Conservation (phyloP, 345 rosid species). For the Lepidium africanum region DNA sequence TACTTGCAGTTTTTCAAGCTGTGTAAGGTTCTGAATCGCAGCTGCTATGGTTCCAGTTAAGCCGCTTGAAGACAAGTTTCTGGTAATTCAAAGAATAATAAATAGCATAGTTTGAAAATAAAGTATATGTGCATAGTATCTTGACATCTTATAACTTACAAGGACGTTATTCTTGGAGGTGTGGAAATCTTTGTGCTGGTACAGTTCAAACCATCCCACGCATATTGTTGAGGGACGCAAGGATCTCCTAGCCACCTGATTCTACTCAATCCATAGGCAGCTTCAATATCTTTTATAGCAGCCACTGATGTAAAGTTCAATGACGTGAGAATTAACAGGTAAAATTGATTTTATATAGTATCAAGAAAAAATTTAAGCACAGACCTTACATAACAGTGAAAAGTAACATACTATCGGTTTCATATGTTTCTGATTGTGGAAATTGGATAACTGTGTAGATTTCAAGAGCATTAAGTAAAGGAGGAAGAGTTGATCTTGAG, state of each 20-base stretch:
- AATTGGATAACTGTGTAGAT: not conserved
- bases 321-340: too few species aligned
- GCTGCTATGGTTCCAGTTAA: constrained; percentile 21
- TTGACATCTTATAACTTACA: not conserved
- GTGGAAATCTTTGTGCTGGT: not conserved
- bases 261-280: not conserved
- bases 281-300: not conserved
- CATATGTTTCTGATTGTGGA: constrained; percentile 7
- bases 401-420: not conserved
- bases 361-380: not conserved
- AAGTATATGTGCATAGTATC: not conserved
- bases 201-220: constrained; percentile 9
- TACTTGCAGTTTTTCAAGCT: constrained; percentile 32
- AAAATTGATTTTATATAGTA: too few species aligned
- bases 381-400: not conserved
- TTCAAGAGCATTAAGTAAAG: constrained; percentile 25
- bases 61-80: constrained; percentile 34
- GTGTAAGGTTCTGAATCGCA: constrained; percentile 14
- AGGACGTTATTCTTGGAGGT: constrained; percentile 6
- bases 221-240: constrained; percentile 1
- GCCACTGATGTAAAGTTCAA: constrained; percentile 3
- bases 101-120: not conserved
- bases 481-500: constrained; percentile 13
- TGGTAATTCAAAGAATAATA: not conserved
- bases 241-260: constrained; percentile 22